Percentiles rank a stretch among this genome's conserved stretches.
phyloP scores from a whole-genome alignment of 164 flowering plant species.

The Umbilicus rupestris region DNA sequence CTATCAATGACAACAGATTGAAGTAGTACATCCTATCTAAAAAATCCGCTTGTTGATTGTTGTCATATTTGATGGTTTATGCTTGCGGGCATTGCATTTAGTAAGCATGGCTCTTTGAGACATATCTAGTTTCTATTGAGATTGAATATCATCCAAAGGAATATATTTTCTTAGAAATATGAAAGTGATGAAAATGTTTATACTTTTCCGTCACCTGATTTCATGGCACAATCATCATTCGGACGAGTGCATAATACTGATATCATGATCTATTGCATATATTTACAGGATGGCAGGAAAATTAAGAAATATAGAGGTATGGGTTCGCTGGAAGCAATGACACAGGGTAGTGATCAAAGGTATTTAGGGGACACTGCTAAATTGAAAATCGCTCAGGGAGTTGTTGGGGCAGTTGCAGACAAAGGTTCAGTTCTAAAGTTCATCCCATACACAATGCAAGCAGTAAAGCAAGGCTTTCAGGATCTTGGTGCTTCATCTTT shows the following conservation, averaged over 20 bases:
- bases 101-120: not conserved
- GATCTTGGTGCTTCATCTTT: constrained; percentile 63
- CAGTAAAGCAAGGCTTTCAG: constrained; percentile 94
- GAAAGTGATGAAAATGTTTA: not conserved
- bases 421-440: constrained; percentile 81
- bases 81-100: not conserved
- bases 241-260: not conserved
- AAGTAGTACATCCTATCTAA: no score
- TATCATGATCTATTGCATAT: not conserved
- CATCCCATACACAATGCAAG: constrained; percentile 84
- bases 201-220: not conserved
- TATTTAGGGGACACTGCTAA: constrained; percentile 81
- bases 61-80: not conserved
- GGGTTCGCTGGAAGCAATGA: constrained; percentile 6
- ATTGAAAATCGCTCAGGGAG: constrained; percentile 89
- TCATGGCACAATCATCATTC: not conserved
- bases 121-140: not conserved
- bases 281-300: not conserved
- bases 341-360: constrained; percentile 56
- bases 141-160: not conserved
- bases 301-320: constrained; percentile 2
- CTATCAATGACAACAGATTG: no score
- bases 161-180: no score
- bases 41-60: not conserved
- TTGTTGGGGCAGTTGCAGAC: constrained; percentile 82